Evolutionary conservation across 2,329 filamentous ascomycete genomes (phyloP), one percentile per base, ranked within the genome.

Genomic region (Ramularia collo-cygni): DNA sequence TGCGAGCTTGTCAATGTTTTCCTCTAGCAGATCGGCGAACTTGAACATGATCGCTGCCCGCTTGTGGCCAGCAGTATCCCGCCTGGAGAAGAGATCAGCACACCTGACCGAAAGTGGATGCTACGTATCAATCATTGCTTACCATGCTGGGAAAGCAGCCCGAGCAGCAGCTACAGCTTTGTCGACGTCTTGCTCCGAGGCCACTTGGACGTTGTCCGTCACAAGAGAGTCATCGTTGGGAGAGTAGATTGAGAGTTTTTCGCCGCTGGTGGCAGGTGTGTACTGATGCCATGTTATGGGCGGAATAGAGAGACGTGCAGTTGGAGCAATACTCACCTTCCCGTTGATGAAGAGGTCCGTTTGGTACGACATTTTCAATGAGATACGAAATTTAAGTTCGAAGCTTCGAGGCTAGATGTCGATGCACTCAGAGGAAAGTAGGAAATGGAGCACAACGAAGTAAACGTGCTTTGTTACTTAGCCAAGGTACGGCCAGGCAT

Each of bases 31-130:
- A 28, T 56, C 52, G 21, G 81, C 79, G 0, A 83, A 80, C 57
- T 76, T 79, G 42, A 81, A 65, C 50, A 92, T 73, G 45, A 90
- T 77, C 46, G 83, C 75, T 16, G 84, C 77, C 17, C 83, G 79
- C 24, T 71, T 59, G 10, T 27, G 18, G 9, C 40, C 24, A 37
- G 14, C n/a, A n/a, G n/a, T n/a, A n/a, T n/a, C n/a, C n/a, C n/a
- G n/a, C n/a, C n/a, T n/a, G n/a, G n/a, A n/a, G n/a, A n/a, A n/a
- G n/a, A n/a, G n/a, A n/a, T n/a, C n/a, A n/a, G n/a, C n/a, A n/a
- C n/a, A n/a, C n/a, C n/a, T n/a, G n/a, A n/a, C n/a, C n/a, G n/a
- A n/a, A n/a, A n/a, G n/a, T n/a, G n/a, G n/a, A n/a, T n/a, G n/a
- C n/a, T n/a, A n/a, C n/a, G n/a, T n/a, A n/a, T n/a, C n/a, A n/a